Evolutionary conservation across 2,329 filamentous ascomycete genomes (phyloP).

Genomic region (Colletotrichum euphorbiae): DNA sequence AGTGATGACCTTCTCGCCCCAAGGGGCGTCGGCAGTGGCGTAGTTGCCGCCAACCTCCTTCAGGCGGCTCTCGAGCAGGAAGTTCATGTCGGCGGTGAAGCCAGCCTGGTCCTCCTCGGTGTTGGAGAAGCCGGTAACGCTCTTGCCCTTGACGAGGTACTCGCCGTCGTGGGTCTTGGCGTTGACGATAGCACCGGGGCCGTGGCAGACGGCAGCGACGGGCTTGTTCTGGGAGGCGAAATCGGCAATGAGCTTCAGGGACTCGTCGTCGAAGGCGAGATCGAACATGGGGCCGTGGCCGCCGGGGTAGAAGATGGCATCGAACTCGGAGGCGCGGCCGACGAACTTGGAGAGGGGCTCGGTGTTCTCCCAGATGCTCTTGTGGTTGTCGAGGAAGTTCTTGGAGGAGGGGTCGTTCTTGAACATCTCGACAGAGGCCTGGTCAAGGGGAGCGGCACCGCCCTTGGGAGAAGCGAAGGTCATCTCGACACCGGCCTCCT

Average conservation of each 20-base stretch:
- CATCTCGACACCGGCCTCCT: slow-evolving; percentile 62
- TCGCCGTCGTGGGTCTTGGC: slow-evolving; percentile 64
- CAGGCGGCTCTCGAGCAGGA: slow-evolving; percentile 68
- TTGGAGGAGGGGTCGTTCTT: slow-evolving; percentile 62
- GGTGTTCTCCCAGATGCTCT: slow-evolving; percentile 73
- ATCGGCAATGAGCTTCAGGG: slow-evolving; percentile 69
- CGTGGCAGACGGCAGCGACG: slow-evolving; percentile 77
- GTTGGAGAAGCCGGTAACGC: slow-evolving; percentile 72
- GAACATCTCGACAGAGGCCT: slow-evolving; percentile 65
- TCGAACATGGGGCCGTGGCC: slow-evolving; percentile 77
- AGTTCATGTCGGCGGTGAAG: slow-evolving; percentile 66
- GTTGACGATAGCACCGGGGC: slow-evolving; percentile 71
- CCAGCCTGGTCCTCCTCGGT: slow-evolving; percentile 63
- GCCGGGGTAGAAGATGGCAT: slow-evolving; percentile 69
- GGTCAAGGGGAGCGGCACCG: slow-evolving; percentile 72
- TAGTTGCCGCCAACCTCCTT: slow-evolving; percentile 64
- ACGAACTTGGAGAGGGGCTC: slow-evolving; percentile 66
- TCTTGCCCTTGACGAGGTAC: slow-evolving; percentile 65
- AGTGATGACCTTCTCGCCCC: slow-evolving; percentile 61
- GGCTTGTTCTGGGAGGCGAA: slow-evolving; percentile 72
- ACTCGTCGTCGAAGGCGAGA: slow-evolving; percentile 67
- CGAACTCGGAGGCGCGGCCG: slow-evolving; percentile 70
- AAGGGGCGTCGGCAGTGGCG: slow-evolving; percentile 62
- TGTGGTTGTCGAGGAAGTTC: slow-evolving; percentile 67
- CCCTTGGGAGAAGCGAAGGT: slow-evolving; percentile 72